A percentile compares a stretch with the other conserved stretches of the same genome.
phyloP scores from a whole-genome alignment of 2,329 filamentous ascomycete genomes.

The Sporothrix globosa region DNA sequence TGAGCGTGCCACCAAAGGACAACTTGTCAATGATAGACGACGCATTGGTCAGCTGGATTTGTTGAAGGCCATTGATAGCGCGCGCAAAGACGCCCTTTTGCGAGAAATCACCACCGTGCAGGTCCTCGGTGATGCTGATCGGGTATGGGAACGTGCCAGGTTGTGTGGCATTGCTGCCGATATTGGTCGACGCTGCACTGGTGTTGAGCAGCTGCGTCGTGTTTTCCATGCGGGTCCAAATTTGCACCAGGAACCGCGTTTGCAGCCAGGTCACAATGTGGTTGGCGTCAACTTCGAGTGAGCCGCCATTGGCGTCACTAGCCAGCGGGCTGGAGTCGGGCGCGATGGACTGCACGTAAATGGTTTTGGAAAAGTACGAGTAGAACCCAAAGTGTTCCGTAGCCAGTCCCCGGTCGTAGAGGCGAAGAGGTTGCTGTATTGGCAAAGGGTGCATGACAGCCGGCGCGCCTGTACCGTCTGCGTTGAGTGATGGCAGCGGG shows the following conservation, averaged over 20 bases:
- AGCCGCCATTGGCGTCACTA: slow-evolving; percentile 60
- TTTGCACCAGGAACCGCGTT: slow-evolving; percentile 65
- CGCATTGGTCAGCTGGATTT: slow-evolving; percentile 50
- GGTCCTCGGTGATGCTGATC: slow-evolving; percentile 63
- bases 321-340: slow-evolving; percentile 44
- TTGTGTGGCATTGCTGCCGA: slow-evolving; percentile 42
- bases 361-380: slow-evolving; percentile 83
- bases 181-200: background rate
- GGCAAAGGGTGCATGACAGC: slow-evolving; percentile 73
- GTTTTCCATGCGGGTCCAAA: slow-evolving; percentile 61
- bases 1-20: slow-evolving; percentile 53
- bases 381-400: slow-evolving; percentile 95
- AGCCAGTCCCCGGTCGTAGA: slow-evolving; percentile 79
- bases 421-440: slow-evolving; percentile 74
- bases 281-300: slow-evolving; percentile 56
- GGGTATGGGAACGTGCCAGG: slow-evolving; percentile 68
- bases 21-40: slow-evolving; percentile 56
- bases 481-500: slow-evolving; percentile 63
- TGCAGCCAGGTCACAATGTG: slow-evolving; percentile 62
- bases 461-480: slow-evolving; percentile 72
- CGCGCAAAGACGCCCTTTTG: slow-evolving; percentile 61
- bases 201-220: slow-evolving; percentile 48
- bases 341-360: slow-evolving; percentile 70
- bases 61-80: slow-evolving; percentile 49
- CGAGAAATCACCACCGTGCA: slow-evolving; percentile 60